These are phyloP conservation scores for Arabis alpina DNA, from an alignment of 345 rosid species.

Conservation along the genomic window DNA sequence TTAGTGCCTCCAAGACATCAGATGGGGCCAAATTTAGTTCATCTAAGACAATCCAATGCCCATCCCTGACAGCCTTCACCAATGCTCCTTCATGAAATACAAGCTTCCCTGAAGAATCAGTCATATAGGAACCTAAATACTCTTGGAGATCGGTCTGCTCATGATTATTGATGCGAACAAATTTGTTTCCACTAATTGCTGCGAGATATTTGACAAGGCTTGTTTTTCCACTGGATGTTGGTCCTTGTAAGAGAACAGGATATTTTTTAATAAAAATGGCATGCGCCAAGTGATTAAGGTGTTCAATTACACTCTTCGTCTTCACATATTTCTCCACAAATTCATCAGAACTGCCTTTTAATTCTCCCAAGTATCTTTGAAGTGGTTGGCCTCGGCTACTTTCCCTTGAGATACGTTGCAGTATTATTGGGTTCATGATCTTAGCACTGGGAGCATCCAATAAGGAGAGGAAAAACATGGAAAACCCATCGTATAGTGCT, in stretches of 20 bases:
- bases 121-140: conserved; percentile 84
- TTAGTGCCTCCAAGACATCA: conserved; percentile 93
- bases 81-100: conserved; percentile 90
- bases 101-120: conserved; percentile 84
- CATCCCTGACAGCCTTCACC: conserved; percentile 90
- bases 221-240: conserved; percentile 97
- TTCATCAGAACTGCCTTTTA: conserved; percentile 44
- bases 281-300: conserved; percentile 77
- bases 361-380: conserved; percentile 52
- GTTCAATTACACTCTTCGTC: conserved; percentile 74
- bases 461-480: conserved; percentile 88
- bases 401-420: conserved; percentile 56
- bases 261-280: conserved; percentile 81
- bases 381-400: conserved; percentile 42
- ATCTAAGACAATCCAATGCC: conserved; percentile 94
- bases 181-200: conserved; percentile 76
- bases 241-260: conserved; percentile 96
- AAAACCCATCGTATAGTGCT: conserved; percentile 85
- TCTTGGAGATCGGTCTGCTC: conserved; percentile 96
- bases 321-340: conserved; percentile 63
- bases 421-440: conserved; percentile 67
- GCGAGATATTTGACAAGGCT: conserved; percentile 98
- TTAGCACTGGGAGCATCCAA: conserved; percentile 80
- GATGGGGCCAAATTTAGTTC: conserved; percentile 97
- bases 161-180: conserved; percentile 94